Base-by-base conservation (phyloP, 192 early-diverging fungal genomes). In the Coemansia aciculifera region DNA sequence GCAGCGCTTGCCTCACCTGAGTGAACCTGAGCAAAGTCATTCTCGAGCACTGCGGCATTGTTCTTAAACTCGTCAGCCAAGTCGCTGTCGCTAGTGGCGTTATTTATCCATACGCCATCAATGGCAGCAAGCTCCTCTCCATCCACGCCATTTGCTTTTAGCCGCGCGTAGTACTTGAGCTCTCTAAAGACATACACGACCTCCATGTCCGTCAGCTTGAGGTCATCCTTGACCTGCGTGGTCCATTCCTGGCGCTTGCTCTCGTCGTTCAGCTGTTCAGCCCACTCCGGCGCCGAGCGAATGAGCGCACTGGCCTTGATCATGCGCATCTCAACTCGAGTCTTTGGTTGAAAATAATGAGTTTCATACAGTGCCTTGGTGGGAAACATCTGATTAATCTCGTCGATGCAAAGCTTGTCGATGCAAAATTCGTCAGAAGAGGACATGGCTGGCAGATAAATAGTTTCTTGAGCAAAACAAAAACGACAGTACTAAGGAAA, bases 151-250 rank as follows among this genome's bases (percentile, higher is more conserved):
- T 59, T 59, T 19, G 36, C 32, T 17, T 59, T 59, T 32, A 59
- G 57, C 32, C 9, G 17, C 12, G 57, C 57, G 5, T 59, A 59
- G 57, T 59, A 37, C 34, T 59, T 59, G 57, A 59, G 57, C 32
- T 59, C 57, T 36, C 36, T 15, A 59, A 59, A 37, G 31, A 59
- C 32, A 37, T 59, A 59, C 7, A n/a, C 32, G n/a, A 59, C 57
- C 4, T 59, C 57, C 6, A 8, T 37, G 57, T 59, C 57, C 5
- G 32, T 19, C 57, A 59, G n/a, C 4, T 59, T 15, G 27, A 54
- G 15, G 4, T 10, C 15, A 12, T 36, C n/a, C 29, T 59, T 19
- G 51, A 54, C 51, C 7, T 31, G 27, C 0, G 51, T 29, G 2
- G 27, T 24, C 51, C 23, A 54, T 27, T 54, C 51, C 27, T 54